Conservation (phyloP, 2,329 filamentous ascomycete species). For the Fusarium decemcellulare region DNA sequence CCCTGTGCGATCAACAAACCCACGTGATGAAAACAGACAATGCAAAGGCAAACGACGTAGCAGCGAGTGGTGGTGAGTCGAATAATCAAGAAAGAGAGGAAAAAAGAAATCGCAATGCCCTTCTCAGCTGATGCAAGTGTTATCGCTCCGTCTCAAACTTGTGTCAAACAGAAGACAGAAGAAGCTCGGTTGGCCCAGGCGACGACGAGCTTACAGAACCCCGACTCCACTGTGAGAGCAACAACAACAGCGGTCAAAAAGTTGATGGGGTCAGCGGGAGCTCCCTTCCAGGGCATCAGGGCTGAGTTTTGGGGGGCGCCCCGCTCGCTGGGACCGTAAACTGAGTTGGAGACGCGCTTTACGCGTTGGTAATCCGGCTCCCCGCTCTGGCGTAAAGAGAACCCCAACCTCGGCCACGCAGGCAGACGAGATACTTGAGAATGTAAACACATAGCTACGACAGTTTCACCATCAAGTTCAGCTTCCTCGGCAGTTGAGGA, state of each 20-base stretch:
- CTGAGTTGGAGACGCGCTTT: constrained; percentile 2
- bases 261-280: constrained; percentile 33
- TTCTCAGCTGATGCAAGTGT: background rate
- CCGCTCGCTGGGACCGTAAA: constrained; percentile 3
- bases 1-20: constrained; percentile 29
- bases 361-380: constrained; percentile 7
- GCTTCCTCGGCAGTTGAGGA: too few relatives aligned
- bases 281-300: constrained; percentile 37
- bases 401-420: background rate
- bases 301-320: constrained; percentile 19
- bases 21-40: constrained; percentile 12
- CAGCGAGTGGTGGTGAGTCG: too few relatives aligned
- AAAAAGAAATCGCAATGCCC: background rate
- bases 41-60: too few relatives aligned
- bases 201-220: constrained; percentile 17
- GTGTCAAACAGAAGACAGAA: constrained; percentile 1
- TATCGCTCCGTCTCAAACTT: background rate
- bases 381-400: constrained; percentile 9
- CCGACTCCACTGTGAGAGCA: constrained; percentile 1
- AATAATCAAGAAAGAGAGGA: background rate
- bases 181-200: constrained; percentile 36
- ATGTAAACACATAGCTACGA: too few relatives aligned
- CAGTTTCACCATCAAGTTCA: too few relatives aligned
- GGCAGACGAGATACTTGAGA: background rate
- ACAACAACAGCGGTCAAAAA: constrained; percentile 39